Evolutionary conservation across 225 moss, liverwort and hornwort genomes (phyloP), one percentile per base, ranked within the genome.

Genomic region (Rhytidiadelphus loreus): DNA sequence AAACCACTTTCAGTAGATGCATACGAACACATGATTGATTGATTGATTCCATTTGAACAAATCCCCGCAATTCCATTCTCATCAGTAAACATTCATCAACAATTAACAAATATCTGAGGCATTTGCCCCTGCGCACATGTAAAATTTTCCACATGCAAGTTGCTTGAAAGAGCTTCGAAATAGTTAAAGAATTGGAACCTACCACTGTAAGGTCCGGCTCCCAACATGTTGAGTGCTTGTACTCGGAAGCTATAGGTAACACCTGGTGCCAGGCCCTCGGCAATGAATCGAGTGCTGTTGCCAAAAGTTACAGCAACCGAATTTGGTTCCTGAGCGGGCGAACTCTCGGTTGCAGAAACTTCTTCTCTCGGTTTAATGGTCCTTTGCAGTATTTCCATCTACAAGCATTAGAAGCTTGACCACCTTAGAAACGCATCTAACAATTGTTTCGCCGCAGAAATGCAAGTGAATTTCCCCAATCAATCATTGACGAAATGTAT

Each of bases 191-290:
- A 35, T 25, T 60, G 58, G 29, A 81, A 35, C 61, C 5, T 85
- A 90, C 92, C 83, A 30, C 90, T 89, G 50, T 30, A 81, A 80
- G 85, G 72, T 13, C 92, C 77, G n/a, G 48, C 53, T 68, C 90
- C 90, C 39, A 90, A 75, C 76, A 58, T 70, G 81, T 85, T 92
- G 43, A 81, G 29, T 44, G 90, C 92, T 75, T 80, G 88, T 10
- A 92, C 90, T 69, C 50, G 88, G 69, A 90, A 84, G 75, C 86
- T 28, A 24, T 90, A 92, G 11, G 46, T 69, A n/a, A 20, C 75
- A 28, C 90, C 90, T 16, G 76, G 87, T 52, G 80, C 68, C 62
- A 92, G n/a, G 0, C 81, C 87, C 44, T 87, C 74, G 1, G 80
- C 74, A 20, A 84, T 59, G 66, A 58, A 87, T 39, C 62, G 84